Conservation (phyloP, 169 alveolate genomes). For the Cardiosporidium cionae region DNA sequence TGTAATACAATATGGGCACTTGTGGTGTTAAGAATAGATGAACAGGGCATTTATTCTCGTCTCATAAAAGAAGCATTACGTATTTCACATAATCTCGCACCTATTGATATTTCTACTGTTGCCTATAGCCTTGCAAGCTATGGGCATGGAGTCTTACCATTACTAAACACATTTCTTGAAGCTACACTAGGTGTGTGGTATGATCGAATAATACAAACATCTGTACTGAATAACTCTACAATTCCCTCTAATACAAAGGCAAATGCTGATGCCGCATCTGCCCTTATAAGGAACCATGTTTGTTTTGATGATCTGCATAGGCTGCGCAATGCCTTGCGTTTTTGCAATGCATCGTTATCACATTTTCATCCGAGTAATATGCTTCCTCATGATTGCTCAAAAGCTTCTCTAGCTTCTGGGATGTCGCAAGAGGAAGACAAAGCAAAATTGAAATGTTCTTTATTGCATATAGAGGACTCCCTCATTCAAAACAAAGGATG, state of each 20-base stretch:
- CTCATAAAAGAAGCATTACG: not conserved
- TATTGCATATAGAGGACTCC: not conserved
- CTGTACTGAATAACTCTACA: not conserved
- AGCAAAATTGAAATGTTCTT: not conserved
- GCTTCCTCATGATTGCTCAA: not conserved
- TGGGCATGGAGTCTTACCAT: not conserved
- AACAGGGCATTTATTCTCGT: not conserved
- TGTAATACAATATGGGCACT: not conserved
- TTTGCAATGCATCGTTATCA: too few species aligned
- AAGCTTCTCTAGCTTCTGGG: not conserved
- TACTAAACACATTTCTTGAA: not conserved
- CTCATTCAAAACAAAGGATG: too few species aligned
- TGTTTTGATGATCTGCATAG: too few species aligned
- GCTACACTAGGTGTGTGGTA: not conserved
- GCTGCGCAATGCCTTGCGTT: too few species aligned
- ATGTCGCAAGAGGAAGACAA: not conserved
- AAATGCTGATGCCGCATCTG: too few species aligned
- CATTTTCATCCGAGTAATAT: too few species aligned
- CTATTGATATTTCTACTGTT: not conserved
- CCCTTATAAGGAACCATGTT: too few species aligned
- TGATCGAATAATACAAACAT: not conserved
- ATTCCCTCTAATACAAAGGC: not conserved
- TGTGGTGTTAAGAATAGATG: not conserved
- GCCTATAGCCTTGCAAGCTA: not conserved
- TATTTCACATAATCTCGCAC: not conserved